Conservation (phyloP, 2,329 filamentous ascomycete genomes). For the Ascochyta clinopodiicola region DNA sequence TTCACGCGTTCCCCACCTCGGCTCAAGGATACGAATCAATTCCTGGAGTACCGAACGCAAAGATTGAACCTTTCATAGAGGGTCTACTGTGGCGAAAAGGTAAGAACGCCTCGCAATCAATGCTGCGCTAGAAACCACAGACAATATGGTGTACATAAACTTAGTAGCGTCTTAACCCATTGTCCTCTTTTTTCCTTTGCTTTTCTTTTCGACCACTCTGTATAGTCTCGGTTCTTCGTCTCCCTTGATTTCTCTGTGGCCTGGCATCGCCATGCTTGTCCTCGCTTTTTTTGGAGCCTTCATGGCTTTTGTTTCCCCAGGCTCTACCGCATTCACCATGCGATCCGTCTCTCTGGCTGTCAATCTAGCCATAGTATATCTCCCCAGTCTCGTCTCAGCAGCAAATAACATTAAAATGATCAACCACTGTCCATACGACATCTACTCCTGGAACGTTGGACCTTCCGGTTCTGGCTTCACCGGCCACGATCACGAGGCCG, state of each 20-base stretch:
- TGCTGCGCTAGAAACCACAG: too few relatives aligned
- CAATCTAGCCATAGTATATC: background rate
- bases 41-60: background rate
- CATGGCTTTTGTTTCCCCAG: background rate
- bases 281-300: background rate
- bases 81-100: background rate
- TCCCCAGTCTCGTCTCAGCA: slow-evolving; percentile 6
- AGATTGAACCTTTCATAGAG: background rate
- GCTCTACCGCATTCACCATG: slow-evolving; percentile 1
- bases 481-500: slow-evolving; percentile 15
- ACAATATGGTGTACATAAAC: background rate
- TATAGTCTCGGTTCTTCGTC: background rate
- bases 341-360: background rate
- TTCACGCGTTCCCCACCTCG: background rate
- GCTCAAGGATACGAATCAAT: background rate
- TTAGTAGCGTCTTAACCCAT: background rate
- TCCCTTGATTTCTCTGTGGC: background rate
- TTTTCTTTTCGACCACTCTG: background rate
- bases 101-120: background rate
- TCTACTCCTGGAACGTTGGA: slow-evolving; percentile 32
- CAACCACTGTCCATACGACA: slow-evolving; percentile 32
- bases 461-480: background rate
- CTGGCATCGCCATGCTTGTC: background rate
- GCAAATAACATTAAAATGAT: slow-evolving; percentile 27
- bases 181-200: background rate